A percentile compares a stretch with the other conserved stretches of the same genome.
These are phyloP conservation scores for Butyriboletus appendiculatus DNA, from an alignment of 1,284 basidiomycete genomes.

Conservation along the genomic window DNA sequence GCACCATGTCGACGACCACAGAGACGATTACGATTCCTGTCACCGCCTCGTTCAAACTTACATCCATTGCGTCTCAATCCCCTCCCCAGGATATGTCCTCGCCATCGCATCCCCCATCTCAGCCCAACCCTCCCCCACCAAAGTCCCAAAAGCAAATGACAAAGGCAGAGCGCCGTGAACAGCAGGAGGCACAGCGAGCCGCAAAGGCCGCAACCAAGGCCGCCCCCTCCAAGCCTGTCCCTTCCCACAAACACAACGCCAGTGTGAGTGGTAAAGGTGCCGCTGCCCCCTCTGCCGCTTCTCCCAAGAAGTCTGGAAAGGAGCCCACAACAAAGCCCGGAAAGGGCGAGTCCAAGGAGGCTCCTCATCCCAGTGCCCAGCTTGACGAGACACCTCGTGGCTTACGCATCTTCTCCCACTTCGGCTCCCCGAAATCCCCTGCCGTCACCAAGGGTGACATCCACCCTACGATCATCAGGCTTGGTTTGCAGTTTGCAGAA, in stretches of 20 bases:
- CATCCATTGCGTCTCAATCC: slow-evolving; percentile 2
- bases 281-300: slow-evolving; percentile 5
- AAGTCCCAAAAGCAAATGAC: slow-evolving; percentile 68
- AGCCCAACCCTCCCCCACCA: slow-evolving; percentile 5
- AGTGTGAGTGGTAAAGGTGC: slow-evolving; percentile 23
- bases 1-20: slow-evolving; percentile 31
- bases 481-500: slow-evolving; percentile 81
- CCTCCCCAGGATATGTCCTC: slow-evolving; percentile 7
- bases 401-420: slow-evolving; percentile 80
- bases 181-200: slow-evolving; percentile 79
- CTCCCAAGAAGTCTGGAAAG: slow-evolving; percentile 25
- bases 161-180: slow-evolving; percentile 77
- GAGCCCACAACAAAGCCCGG: slow-evolving; percentile 13
- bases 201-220: slow-evolving; percentile 54
- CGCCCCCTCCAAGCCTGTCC: slow-evolving; percentile 20
- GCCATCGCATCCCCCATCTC: slow-evolving; percentile 4
- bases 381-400: slow-evolving; percentile 49
- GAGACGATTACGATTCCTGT: slow-evolving; percentile 18
- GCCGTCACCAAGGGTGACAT: slow-evolving; percentile 74
- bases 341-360: slow-evolving; percentile 31
- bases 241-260: slow-evolving; percentile 16
- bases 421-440: slow-evolving; percentile 69
- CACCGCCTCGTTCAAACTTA: slow-evolving; percentile 25
- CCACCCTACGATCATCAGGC: slow-evolving; percentile 75
- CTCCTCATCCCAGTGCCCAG: slow-evolving; percentile 11